Percentiles rank a stretch among this genome's conserved stretches.
Evolutionary conservation across 306 rosid species (phyloP).

Genomic region (Vicia faba): DNA sequence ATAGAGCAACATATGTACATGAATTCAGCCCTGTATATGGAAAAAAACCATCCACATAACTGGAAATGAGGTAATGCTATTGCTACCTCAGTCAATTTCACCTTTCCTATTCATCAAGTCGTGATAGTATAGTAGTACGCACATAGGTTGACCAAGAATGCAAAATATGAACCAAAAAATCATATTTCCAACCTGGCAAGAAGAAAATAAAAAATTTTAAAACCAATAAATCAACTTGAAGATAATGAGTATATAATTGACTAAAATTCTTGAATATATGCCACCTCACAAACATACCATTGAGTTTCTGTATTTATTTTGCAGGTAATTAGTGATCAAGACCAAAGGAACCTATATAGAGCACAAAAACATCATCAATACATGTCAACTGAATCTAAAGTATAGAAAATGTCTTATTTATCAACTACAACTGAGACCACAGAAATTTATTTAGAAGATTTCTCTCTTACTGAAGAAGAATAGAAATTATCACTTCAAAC

Average conservation of each 20-base stretch:
- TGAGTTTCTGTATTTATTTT: conserved; percentile 70
- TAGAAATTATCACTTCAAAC: conserved; percentile 6
- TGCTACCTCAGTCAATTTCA: conserved; percentile 40
- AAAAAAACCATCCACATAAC: conserved; percentile 21
- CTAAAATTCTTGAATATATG: conserved; percentile 13
- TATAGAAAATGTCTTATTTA: conserved; percentile 9
- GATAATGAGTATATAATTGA: not conserved
- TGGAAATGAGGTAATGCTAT: not conserved
- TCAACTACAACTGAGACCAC: conserved; percentile 8
- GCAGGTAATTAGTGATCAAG: conserved; percentile 77
- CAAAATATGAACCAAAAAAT: conserved; percentile 91
- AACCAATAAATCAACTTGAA: conserved; percentile 28
- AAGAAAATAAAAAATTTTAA: conserved; percentile 18
- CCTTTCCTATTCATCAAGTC: conserved; percentile 88
- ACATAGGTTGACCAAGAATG: conserved; percentile 96
- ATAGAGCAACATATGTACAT: conserved; percentile 39
- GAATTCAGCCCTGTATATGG: conserved; percentile 14
- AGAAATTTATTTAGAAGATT: conserved; percentile 10
- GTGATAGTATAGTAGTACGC: conserved; percentile 83
- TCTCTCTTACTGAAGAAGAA: conserved; percentile 13
- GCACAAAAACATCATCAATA: conserved; percentile 18
- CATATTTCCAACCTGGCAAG: conserved; percentile 87
- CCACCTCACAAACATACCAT: conserved; percentile 59
- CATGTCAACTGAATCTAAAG: conserved; percentile 23
- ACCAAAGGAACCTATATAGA: conserved; percentile 76